Evolutionary conservation across 1,284 basidiomycete species (phyloP), one percentile per base, ranked within the genome.

Genomic region (Xanthoconium separans): DNA sequence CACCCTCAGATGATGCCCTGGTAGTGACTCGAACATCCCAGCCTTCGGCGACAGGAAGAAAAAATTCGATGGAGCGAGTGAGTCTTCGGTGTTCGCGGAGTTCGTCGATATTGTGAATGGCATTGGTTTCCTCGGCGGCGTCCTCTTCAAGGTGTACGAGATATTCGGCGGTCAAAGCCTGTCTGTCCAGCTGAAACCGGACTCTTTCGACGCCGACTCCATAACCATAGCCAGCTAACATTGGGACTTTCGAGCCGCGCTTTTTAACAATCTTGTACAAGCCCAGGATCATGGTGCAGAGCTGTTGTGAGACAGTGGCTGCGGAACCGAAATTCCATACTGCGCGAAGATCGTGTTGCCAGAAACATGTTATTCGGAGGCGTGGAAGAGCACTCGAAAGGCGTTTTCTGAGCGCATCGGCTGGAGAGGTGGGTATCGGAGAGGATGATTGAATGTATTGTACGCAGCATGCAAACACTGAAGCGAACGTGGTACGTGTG

Each of bases 271-370:
- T 84, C 69, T 90, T 88, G 64, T 90, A 79, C 45, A 98, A 76
- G 16, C 89, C 89, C 4, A 92, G 73, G 31, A 91, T 79, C 79
- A 96, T 89, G 2, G 88, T 85, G 15, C 88, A 87, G 1, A 97
- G 78, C 59, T 95, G 91, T 61, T 90, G 87, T 56, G 73, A 78
- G 31, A 86, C 62, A 49, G 75, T 77, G 40, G 78, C 74, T 10
- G 77, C 76, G 0, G 84, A 82, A 9, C 83, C 84, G 47, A 93
- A 82, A 41, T 84, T 89, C 92, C 93, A 96, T 13, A 93, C 73
- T 0, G 93, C 85, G 58, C 89, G 88, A n/a, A 98, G 83, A 71
- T 97, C 91, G 75, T 98, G 96, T 63, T 95, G 91, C 92, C 93
- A 98, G 70, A 96, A 96, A 64, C 91, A 93, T 1, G 92, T 95